Evolutionary conservation across 2,329 filamentous ascomycete genomes (phyloP).

Genomic region (Xylogone sp.): DNA sequence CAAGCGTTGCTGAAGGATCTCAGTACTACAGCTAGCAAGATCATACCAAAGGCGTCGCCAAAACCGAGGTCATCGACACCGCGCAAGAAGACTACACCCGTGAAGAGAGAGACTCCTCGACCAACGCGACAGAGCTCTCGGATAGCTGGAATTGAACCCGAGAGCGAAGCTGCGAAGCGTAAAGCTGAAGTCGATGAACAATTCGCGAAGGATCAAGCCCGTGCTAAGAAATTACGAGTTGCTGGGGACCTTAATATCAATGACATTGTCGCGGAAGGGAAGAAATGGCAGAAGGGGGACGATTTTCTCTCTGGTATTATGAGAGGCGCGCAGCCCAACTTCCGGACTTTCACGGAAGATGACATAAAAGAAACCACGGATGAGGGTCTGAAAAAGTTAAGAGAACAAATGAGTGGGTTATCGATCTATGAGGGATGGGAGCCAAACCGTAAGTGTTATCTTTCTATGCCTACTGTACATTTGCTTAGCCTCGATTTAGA

Average conservation of each 20-base stretch:
- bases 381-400: constrained; percentile 66
- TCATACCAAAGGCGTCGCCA: constrained; percentile 55
- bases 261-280: constrained; percentile 76
- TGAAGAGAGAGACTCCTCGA: constrained; percentile 43
- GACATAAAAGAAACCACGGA: constrained; percentile 78
- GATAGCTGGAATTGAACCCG: constrained; percentile 50
- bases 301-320: constrained; percentile 63
- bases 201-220: constrained; percentile 51
- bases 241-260: constrained; percentile 66
- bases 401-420: constrained; percentile 73
- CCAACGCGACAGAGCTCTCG: constrained; percentile 56
- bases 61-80: constrained; percentile 41
- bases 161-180: constrained; percentile 59
- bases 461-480: neutral
- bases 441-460: constrained; percentile 60
- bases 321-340: constrained; percentile 71
- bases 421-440: constrained; percentile 80
- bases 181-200: constrained; percentile 64
- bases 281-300: constrained; percentile 66
- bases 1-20: constrained; percentile 78
- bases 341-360: constrained; percentile 81
- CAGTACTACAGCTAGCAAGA: constrained; percentile 64
- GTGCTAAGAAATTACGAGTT: constrained; percentile 60
- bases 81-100: constrained; percentile 37
- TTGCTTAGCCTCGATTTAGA: constrained; percentile 41